Base-by-base conservation (phyloP, 1,284 basidiomycete species). In the Cryptococcus sp. region DNA sequence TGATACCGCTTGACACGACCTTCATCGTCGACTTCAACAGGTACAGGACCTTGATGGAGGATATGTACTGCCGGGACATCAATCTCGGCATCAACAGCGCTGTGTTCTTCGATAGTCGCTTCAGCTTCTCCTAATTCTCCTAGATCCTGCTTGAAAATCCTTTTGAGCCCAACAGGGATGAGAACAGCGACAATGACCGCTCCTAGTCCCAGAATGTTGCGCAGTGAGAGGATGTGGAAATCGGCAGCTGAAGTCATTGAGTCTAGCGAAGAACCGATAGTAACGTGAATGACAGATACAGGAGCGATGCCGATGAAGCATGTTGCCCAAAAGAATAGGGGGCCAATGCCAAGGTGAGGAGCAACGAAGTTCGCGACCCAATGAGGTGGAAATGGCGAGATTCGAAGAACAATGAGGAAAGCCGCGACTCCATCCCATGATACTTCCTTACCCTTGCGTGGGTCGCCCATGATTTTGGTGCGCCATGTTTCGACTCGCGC, bases 321-420 rank as follows among this genome's bases (percentile, higher is more conserved):
- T 61, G 85, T 87, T 47, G 83, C 76, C 92, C 92, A 98, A 74
- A 98, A 98, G 0, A 87, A 81, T 18, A 85, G 72, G 47, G 93
- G 74, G 2, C 83, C 81, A 59, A 98, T 94, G 19, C 91, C 91
- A 14, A 98, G 82, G 67, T 98, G 94, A 0, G 94, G 94, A 49
- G 90, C 87, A 14, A 97, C 78, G 50, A 97, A 82, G 74, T 98
- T 98, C 62, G 97, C 85, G 48, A 94, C 85, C 91, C 92, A 96
- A 69, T 98, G 94, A 3, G 94, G 94, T 0, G 81, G 81, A 16
- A 98, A 81, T 0, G 94, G 94, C 13, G 92, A 88, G 65, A 98
- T 97, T 59, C 79, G 62, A 31, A 96, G 79, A 19, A 98, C 84
- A 70, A 98, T 88, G 59, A 98, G 82, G 74, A 94, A 96, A 21